Evolutionary conservation across 1,284 basidiomycete species (phyloP), one percentile per base, ranked within the genome.

Genomic region (Tilletia setariae): DNA sequence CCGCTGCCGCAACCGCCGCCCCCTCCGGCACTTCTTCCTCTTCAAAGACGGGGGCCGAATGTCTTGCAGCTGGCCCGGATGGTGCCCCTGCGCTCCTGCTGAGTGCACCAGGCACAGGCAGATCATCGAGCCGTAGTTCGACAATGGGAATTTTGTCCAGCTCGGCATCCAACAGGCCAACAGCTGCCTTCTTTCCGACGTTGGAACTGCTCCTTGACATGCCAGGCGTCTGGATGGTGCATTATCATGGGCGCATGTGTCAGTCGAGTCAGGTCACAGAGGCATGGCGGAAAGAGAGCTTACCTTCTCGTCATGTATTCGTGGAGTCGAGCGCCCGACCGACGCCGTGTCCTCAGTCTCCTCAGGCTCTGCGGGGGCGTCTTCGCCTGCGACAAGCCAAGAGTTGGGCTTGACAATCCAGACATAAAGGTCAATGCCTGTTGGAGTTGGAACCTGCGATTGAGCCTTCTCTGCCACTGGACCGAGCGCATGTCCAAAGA

Each of bases 381-480:
- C 56, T 1, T 61, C 63, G 16, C 63, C 42, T 15, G 69, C n/a
- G 11, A 46, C 13, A 1, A 44, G 6, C 63, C 64, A 73, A 28
- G 68, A 21, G n/a, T 65, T 44, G 21, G 66, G 63, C 0, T 90
- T 87, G 6, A 93, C 88, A 70, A 97, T 90, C 87, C 91, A 93
- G 0, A 85, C 83, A 72, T 95, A 91, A 2, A 98, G 86, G 81
- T 98, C 89, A 23, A 98, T 84, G 0, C 90, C 92, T 1, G 91
- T 89, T 0, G 95, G 96, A 2, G 92, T 75, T 0, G 88, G 87
- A 0, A 98, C 90, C 67, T 89, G 89, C 6, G 86, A 87, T 83
- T 97, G 94, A 2, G 94, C 94, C 66, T 86, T 85, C 4, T 85
- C 81, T 0, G 90, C 93, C 19, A 97, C 90, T 0, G 93, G 90